Base-by-base conservation (phyloP, 139 green algal genomes). In the Chlamydomonas eustigma region DNA sequence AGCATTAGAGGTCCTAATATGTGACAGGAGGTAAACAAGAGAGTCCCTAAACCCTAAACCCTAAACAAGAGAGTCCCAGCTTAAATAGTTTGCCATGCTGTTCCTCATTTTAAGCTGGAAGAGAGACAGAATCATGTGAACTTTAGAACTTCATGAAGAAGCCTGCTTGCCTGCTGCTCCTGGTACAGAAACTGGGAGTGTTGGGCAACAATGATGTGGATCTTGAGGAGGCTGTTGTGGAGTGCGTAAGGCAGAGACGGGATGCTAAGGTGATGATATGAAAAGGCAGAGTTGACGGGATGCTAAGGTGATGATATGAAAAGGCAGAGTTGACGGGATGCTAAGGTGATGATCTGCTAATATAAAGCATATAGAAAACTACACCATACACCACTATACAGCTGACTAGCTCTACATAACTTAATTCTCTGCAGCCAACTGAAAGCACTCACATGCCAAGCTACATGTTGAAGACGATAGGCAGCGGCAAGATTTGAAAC, bases 201-300 rank as follows among this genome's bases (percentile, higher is more conserved):
- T 8, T 70, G 6, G 25, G 25, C 18, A 28, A 70, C 58, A 35
- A 70, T 28, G 58, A 67, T 37, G 34, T 37, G 39, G 39, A 39
- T 4, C 24, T 65, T 6, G 70, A 76, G 5, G 39, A 5, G 28
- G 70, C 4, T 18, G 18, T 39, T 24, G 25, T 70, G 4, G 30
- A 67, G 33, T n/a, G 25, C 33, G 50, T 25, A 30, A n/a, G 38
- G 44, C 8, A 66, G n/a, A 50, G 24, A 35, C 22, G n/a, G 24
- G 71, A 77, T 51, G 71, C 44, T 8, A 50, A 77, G 50, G 71
- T 58, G 44, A 58, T 31, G 3, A 6, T 18, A 71, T 31, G 44
- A 58, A 18, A 58, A 18, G 44, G 44, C 12, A 58, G 18, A 18
- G 44, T 58, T 12, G 44, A 18, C 12, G 44, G 44, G 44, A 18